Evolutionary conservation across 2,329 filamentous ascomycete genomes (phyloP).

Genomic region (Bipolaris bicolor): DNA sequence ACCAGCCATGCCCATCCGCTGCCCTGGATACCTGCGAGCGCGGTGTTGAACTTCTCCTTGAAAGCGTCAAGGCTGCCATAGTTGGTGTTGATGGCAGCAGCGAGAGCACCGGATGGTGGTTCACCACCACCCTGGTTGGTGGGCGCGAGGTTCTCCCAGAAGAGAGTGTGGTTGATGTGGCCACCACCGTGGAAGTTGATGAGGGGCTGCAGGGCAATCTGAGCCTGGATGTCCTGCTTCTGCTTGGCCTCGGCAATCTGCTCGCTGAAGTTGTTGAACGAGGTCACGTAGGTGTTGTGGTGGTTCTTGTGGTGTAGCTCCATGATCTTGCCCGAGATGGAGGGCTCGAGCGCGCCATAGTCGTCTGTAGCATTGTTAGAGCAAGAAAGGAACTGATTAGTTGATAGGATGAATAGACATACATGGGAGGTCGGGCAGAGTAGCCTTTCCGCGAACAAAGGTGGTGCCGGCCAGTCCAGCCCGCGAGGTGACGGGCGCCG

Average conservation of each 20-base stretch:
- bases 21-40: constrained; percentile 69
- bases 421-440: constrained; percentile 87
- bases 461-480: constrained; percentile 72
- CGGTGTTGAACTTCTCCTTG: constrained; percentile 68
- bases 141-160: constrained; percentile 74
- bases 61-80: constrained; percentile 65
- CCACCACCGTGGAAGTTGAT: constrained; percentile 72
- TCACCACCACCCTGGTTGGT: constrained; percentile 70
- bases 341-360: constrained; percentile 89
- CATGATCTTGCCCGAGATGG: constrained; percentile 91
- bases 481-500: constrained; percentile 66
- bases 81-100: constrained; percentile 63
- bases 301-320: constrained; percentile 94
- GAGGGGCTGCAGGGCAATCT: constrained; percentile 62
- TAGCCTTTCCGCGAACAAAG: constrained; percentile 87
- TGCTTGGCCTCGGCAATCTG: constrained; percentile 67
- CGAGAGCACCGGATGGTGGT: constrained; percentile 64
- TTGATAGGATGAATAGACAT: constrained; percentile 38
- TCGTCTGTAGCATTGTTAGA: constrained; percentile 68
- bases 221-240: constrained; percentile 60
- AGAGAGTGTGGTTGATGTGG: constrained; percentile 71
- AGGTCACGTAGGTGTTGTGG: constrained; percentile 92
- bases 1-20: constrained; percentile 70
- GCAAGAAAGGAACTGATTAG: background rate
- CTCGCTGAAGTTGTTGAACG: constrained; percentile 80